phyloP scores from a whole-genome alignment of 345 rosid species.

The Turnera subulata region DNA sequence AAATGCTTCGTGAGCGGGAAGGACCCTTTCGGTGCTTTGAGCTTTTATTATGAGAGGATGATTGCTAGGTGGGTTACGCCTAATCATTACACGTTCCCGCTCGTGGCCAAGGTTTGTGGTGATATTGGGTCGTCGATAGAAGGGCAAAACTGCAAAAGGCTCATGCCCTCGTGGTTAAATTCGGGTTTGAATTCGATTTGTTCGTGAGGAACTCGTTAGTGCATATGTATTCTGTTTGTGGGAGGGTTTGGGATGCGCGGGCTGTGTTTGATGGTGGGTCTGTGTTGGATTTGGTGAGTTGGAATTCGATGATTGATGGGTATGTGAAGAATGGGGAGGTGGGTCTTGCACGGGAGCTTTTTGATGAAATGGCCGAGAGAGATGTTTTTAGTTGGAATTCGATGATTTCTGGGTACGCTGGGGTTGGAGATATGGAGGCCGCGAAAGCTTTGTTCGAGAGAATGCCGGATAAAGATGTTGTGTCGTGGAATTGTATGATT shows the following conservation, averaged over 20 bases:
- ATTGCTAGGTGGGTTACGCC: slow-evolving; percentile 38
- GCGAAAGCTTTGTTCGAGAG: slow-evolving; percentile 27
- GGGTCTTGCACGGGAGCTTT: slow-evolving; percentile 41
- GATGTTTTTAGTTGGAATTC: slow-evolving; percentile 30
- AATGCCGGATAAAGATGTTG: slow-evolving; percentile 23
- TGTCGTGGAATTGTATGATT: slow-evolving; percentile 32
- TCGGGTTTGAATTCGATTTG: slow-evolving; percentile 32
- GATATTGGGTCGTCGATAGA: slow-evolving; percentile 32
- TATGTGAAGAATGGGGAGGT: slow-evolving; percentile 25
- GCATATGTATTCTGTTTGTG: slow-evolving; percentile 21
- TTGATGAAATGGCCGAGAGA: slow-evolving; percentile 33
- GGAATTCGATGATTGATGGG: slow-evolving; percentile 36
- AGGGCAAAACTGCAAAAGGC: slow-evolving; percentile 29
- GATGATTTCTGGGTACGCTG: slow-evolving; percentile 10
- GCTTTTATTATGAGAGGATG: slow-evolving; percentile 51
- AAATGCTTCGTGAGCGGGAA: slow-evolving; percentile 30
- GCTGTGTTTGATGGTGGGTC: slow-evolving; percentile 24
- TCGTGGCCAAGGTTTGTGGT: slow-evolving; percentile 44
- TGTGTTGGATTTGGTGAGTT: slow-evolving; percentile 28
- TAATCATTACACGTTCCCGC: slow-evolving; percentile 58
- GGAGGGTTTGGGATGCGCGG: slow-evolving; percentile 24
- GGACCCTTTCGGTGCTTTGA: slow-evolving; percentile 39
- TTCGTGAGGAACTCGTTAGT: slow-evolving; percentile 30
- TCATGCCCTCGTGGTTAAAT: slow-evolving; percentile 16
- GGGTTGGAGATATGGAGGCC: slow-evolving; percentile 25